Evolutionary conservation across 495 filamentous ascomycete species (phyloP).

Genomic region (Tuber microsphaerosporum): DNA sequence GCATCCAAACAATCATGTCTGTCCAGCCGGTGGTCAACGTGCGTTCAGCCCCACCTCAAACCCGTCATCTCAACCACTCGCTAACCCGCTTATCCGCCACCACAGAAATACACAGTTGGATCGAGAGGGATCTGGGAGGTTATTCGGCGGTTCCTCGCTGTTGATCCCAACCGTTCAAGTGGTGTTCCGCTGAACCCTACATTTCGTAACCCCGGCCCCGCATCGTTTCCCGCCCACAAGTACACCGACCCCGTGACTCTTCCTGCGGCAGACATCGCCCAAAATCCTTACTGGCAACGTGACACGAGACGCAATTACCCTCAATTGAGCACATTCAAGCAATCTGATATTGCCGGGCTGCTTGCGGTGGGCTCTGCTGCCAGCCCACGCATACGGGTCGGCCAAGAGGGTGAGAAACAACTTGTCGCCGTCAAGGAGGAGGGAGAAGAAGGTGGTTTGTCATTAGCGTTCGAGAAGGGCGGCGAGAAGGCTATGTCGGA

Average conservation of each 20-base stretch:
- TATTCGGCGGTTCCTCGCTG: constrained; percentile 65
- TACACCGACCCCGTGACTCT: constrained; percentile 88
- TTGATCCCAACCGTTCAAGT: constrained; percentile 83
- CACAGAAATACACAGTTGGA: constrained; percentile 94
- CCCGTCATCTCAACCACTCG: neutral
- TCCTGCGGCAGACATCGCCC: constrained; percentile 90
- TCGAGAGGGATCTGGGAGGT: constrained; percentile 83
- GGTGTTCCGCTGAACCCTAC: constrained; percentile 89
- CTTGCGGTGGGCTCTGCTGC: constrained; percentile 76
- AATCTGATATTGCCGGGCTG: constrained; percentile 77
- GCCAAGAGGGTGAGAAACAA: constrained; percentile 73
- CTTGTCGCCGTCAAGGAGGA: constrained; percentile 72
- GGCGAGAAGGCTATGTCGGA: constrained; percentile 53
- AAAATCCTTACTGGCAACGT: constrained; percentile 97
- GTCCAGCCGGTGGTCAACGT: constrained; percentile 34
- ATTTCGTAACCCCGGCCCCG: constrained; percentile 83
- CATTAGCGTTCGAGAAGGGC: constrained; percentile 62
- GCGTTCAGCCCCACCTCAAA: constrained; percentile 13
- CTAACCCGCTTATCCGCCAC: constrained; percentile 10
- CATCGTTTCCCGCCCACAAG: constrained; percentile 60
- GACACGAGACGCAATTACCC: constrained; percentile 82
- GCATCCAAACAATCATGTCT: constrained; percentile 18
- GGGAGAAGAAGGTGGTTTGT: constrained; percentile 61
- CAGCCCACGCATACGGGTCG: constrained; percentile 73
- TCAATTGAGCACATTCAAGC: constrained; percentile 67